These are phyloP conservation scores for Thielaviopsis punctulata DNA, from an alignment of 2,329 filamentous ascomycete genomes.

Conservation along the genomic window DNA sequence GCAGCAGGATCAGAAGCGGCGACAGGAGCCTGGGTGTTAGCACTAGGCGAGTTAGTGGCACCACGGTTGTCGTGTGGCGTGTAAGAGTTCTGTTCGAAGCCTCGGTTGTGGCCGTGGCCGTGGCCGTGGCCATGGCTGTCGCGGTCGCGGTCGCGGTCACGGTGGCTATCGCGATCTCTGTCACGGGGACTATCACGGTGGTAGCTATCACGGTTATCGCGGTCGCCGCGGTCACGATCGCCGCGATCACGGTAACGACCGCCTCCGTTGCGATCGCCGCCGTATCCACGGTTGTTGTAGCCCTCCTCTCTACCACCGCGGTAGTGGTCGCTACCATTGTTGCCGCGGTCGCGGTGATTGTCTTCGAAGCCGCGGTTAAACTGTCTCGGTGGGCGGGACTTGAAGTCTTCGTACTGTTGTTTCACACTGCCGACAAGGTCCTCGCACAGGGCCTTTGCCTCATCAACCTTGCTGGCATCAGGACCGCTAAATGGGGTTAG, in stretches of 20 bases:
- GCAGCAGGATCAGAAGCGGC: conserved; percentile 5
- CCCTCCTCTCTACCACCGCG: conserved; percentile 14
- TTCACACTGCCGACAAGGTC: conserved; percentile 76
- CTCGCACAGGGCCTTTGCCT: conserved; percentile 74
- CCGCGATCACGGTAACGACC: conserved; percentile 18
- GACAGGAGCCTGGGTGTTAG: conserved; percentile 21
- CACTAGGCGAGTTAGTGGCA: conserved; percentile 10
- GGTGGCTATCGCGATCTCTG: conserved; percentile 13
- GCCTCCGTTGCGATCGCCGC: conserved; percentile 15
- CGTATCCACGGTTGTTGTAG: conserved; percentile 8
- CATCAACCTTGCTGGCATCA: conserved; percentile 68
- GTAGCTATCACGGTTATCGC: conserved; percentile 6
- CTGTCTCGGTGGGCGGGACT: conserved; percentile 55
- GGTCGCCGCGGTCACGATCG: conserved; percentile 18
- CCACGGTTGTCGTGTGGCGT: conserved; percentile 13
- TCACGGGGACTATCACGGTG: conserved; percentile 15
- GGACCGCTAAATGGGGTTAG: conserved; percentile 49
- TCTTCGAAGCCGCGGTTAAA: conserved; percentile 34
- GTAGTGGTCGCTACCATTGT: conserved; percentile 19
- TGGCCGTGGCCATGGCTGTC: conserved; percentile 18
- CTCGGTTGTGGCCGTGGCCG: conserved; percentile 16
- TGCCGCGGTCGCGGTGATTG: conserved; percentile 21
- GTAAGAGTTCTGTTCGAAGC: conserved; percentile 12
- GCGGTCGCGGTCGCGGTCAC: conserved; percentile 16
- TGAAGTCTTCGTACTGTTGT: conserved; percentile 81